Percentiles rank a stretch among this genome's conserved stretches.
phyloP scores from a whole-genome alignment of 73 alveolate genomes.

The Durusdinium trenchii region DNA sequence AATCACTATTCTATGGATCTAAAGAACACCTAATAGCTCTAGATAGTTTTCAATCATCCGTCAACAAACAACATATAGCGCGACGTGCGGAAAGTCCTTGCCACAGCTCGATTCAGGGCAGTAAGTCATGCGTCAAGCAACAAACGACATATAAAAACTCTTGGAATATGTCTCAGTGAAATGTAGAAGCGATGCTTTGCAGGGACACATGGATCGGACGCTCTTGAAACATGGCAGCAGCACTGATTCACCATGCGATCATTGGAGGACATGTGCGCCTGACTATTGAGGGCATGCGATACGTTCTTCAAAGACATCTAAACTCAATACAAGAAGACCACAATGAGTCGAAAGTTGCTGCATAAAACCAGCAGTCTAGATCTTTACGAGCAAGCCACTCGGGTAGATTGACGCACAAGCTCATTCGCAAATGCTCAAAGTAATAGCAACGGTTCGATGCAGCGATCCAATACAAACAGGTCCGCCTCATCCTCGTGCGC shows the following conservation, averaged over 20 bases:
- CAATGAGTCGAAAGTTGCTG: neutral
- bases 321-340: too few relatives aligned
- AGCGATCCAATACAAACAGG: neutral
- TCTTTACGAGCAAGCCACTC: neutral
- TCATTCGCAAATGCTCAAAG: neutral
- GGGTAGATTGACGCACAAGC: neutral
- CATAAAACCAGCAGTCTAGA: neutral
- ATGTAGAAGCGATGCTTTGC: neutral
- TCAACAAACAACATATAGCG: neutral
- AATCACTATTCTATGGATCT: too few relatives aligned
- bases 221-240: neutral
- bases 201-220: neutral
- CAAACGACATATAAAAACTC: neutral
- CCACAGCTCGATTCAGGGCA: neutral
- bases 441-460: neutral
- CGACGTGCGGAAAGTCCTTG: neutral
- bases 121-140: neutral
- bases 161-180: neutral
- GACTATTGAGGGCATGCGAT: neutral
- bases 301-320: neutral
- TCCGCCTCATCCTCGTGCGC: conserved; percentile 21
- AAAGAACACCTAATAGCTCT: too few relatives aligned
- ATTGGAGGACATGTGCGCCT: conserved; percentile 57
- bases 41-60: neutral
- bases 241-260: conserved; percentile 61